phyloP scores from a whole-genome alignment of 768 basidiomycete genomes.

The Tulasnella sp. region DNA sequence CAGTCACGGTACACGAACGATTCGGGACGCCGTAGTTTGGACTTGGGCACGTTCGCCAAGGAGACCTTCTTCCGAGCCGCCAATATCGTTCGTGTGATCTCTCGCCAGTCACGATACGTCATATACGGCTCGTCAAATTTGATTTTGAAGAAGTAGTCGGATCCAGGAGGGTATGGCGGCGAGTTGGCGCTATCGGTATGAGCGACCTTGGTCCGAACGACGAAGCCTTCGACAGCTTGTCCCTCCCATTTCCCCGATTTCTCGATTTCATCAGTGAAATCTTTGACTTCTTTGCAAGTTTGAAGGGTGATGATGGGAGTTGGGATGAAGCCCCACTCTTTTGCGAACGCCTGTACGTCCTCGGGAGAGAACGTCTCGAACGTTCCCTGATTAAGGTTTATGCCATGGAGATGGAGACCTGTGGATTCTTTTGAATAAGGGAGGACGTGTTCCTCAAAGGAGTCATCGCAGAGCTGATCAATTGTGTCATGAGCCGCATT shows the following conservation, averaged over 20 bases:
- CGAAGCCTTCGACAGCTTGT: slow-evolving; percentile 85
- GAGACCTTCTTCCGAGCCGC: slow-evolving; percentile 17
- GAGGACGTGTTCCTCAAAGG: slow-evolving; percentile 94
- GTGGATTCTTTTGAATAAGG: slow-evolving; percentile 69
- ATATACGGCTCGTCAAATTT: slow-evolving; percentile 99
- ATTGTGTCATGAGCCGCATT: too few species aligned
- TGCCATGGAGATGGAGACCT: slow-evolving; percentile 86
- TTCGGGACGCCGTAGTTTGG: slow-evolving; percentile 66
- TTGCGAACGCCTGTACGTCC: slow-evolving; percentile 67
- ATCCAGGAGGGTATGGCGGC: slow-evolving; percentile 62
- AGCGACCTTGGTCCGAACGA: slow-evolving; percentile 65
- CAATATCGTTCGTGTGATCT: slow-evolving; percentile 72
- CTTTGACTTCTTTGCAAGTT: slow-evolving; percentile 53
- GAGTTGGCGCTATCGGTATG: not conserved
- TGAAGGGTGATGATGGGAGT: slow-evolving; percentile 50
- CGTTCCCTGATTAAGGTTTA: slow-evolving; percentile 56
- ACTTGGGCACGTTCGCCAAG: slow-evolving; percentile 40
- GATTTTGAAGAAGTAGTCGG: slow-evolving; percentile 97
- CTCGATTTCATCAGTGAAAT: slow-evolving; percentile 60
- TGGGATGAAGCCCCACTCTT: slow-evolving; percentile 83
- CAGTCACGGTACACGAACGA: slow-evolving; percentile 71
- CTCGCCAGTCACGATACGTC: slow-evolving; percentile 97
- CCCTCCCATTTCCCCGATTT: slow-evolving; percentile 69
- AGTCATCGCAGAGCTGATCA: slow-evolving; percentile 98
- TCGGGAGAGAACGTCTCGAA: slow-evolving; percentile 64